A percentile compares a stretch with the other conserved stretches of the same genome.
phyloP scores from a whole-genome alignment of 495 filamentous ascomycete species.

The Achaetomiella virescens region DNA sequence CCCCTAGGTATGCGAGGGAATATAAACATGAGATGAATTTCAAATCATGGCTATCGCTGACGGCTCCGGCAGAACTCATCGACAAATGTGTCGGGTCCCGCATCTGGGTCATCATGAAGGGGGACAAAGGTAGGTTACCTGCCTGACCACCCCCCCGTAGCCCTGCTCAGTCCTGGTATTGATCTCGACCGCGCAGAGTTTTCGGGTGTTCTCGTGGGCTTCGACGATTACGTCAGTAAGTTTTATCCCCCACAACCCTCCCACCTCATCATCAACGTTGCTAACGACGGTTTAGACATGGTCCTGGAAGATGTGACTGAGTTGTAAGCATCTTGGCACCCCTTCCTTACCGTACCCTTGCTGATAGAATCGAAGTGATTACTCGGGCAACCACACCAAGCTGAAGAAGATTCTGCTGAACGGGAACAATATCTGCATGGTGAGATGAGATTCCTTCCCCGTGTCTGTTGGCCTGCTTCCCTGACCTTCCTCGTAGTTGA shows the following conservation, averaged over 20 bases:
- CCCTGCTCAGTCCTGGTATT: slow-evolving; percentile 1
- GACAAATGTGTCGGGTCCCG: slow-evolving; percentile 96
- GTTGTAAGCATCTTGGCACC: slow-evolving; percentile 56
- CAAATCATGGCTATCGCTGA: slow-evolving; percentile 2
- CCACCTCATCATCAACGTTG: neutral
- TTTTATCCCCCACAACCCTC: slow-evolving; percentile 24
- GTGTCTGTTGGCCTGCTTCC: neutral
- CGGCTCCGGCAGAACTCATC: slow-evolving; percentile 69
- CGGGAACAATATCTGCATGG: slow-evolving; percentile 99
- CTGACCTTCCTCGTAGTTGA: slow-evolving; percentile 51
- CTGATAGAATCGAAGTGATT: slow-evolving; percentile 56
- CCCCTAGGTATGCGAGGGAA: slow-evolving; percentile 58
- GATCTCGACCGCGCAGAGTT: slow-evolving; percentile 59
- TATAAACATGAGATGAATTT: slow-evolving; percentile 3
- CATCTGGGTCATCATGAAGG: slow-evolving; percentile 99
- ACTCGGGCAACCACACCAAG: slow-evolving; percentile 76
- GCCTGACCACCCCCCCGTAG: neutral
- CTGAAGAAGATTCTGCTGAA: slow-evolving; percentile 93
- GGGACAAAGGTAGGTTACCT: slow-evolving; percentile 70
- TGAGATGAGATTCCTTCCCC: slow-evolving; percentile 35
- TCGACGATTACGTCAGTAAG: slow-evolving; percentile 99
- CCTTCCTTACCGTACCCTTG: neutral
- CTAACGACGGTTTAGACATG: slow-evolving; percentile 64
- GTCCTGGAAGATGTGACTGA: slow-evolving; percentile 95
- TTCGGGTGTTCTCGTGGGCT: slow-evolving; percentile 84